Evolutionary conservation across 2,329 filamentous ascomycete species (phyloP), one percentile per base, ranked within the genome.

Genomic region (Alternaria consortialis): DNA sequence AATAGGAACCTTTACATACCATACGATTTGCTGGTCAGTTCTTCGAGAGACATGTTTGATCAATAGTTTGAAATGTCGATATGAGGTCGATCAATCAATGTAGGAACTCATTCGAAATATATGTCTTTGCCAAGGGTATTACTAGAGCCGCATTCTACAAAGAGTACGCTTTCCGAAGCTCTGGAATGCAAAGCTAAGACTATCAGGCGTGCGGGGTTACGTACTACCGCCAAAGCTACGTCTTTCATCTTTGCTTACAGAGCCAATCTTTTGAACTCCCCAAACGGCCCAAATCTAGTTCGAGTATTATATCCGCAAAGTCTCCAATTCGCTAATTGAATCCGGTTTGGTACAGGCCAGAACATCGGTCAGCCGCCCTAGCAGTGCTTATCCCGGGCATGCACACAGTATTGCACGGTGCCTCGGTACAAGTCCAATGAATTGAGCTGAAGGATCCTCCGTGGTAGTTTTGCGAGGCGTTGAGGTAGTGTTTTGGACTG

Each of bases 21-120:
- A 59, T 70, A 76, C n/a, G 64, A 58, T 31, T 66, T 70, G 46
- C 61, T 66, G 15, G 56, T 56, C 23, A 74, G 71, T 1, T 71
- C 64, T 39, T 74, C 60, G 11, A 61, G 61, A 58, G 72, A 66
- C 71, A 74, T 74, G 17, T 20, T 60, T 25, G 13, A 7, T 25
- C 25, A 29, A 27, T 17, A 17, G 17, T n/a, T 13, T 13, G 32
- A 20, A 37, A 20, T n/a, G 8, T n/a, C 42, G 27, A 27, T 34
- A 20, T 48, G 20, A 15, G 39, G 15, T 12, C 20, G 39, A 25
- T 12, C 20, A 15, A 25, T 25, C 20, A 6, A 13, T 15, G 29
- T 34, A 15, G 0, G 32, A 34, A 25, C 12, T n/a, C 17, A 27
- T 17, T 7, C 17, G 13, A 27, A n/a, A 11, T 50, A 50, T 27